Evolutionary conservation across 208 protist species (phyloP), one percentile per base, ranked within the genome.

Genomic region (Acanthamoeba sp.): DNA sequence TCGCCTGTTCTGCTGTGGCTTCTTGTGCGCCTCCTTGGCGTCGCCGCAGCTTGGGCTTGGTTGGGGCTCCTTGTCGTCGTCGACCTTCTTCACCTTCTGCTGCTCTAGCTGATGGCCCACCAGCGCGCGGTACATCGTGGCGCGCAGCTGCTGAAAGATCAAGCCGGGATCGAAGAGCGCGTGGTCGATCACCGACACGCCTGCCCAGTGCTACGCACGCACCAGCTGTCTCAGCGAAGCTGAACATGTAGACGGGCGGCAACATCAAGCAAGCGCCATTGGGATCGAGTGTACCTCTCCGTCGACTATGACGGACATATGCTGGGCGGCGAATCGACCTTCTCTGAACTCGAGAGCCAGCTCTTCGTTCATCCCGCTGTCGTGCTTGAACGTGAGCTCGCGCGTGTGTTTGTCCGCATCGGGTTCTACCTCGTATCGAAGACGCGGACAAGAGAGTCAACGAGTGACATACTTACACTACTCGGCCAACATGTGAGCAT

Each of bases 311-410:
- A 82, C 73, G 40, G 73, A 82, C 2, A 82, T 24, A 12, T 36
- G 38, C 24, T 82, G 73, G 24, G 36, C 7, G 20, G 73, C 73
- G 27, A 42, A 50, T 5, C 27, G 73, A 2, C 73, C 73, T 16
- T 36, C 27, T 2, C 42, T 42, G 42, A 82, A 82, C 73, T 82
- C 38, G 20, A 52, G 22, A 45, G 22, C 22, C 38, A 82, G 38
- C 24, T 22, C 16, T 9, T 82, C 73, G 73, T 82, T 82, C 36
- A 82, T 82, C 3, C 73, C 73, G 42, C 73, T 82, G 20, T 82
- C 73, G n/a, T 82, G 32, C 38, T 82, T 82, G 36, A 42, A 34
- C 10, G 34, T 2, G 1, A 42, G 34, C 14, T n/a, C 73, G 27
- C 62, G 14, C 20, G 29, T 71, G 62, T n/a, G n/a, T n/a, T n/a